Conservation (phyloP, 345 rosid species). For the Ceriops tagal region DNA sequence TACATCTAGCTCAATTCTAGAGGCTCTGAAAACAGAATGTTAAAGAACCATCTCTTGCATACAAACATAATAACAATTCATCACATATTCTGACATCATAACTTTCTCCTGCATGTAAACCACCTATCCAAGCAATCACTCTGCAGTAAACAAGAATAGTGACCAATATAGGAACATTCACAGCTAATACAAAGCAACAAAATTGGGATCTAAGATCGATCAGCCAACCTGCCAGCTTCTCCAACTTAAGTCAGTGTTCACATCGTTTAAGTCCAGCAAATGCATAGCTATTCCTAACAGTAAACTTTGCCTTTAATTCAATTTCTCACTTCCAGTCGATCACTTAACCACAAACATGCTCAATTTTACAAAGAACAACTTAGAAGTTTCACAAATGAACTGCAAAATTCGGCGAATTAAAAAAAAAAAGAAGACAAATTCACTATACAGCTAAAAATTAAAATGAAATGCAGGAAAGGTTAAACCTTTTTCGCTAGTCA, state of each 20-base stretch:
- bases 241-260: neutral
- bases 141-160: neutral
- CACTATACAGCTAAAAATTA: neutral
- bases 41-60: too few relatives aligned
- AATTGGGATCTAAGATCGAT: neutral
- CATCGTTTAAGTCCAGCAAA: neutral
- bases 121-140: neutral
- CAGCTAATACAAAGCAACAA: neutral
- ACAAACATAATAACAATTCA: too few relatives aligned
- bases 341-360: neutral
- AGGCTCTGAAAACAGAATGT: too few relatives aligned
- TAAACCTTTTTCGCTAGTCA: conserved; percentile 12
- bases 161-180: neutral
- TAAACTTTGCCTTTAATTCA: neutral
- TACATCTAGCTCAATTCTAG: too few relatives aligned
- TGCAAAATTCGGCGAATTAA: neutral
- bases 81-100: neutral
- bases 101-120: neutral
- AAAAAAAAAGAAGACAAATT: neutral
- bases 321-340: neutral
- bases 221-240: neutral
- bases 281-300: neutral
- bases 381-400: neutral
- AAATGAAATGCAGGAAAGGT: neutral
- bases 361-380: neutral